These are phyloP conservation scores for Chaetomium sp. DNA, from an alignment of 2,329 filamentous ascomycete species.

Conservation along the genomic window DNA sequence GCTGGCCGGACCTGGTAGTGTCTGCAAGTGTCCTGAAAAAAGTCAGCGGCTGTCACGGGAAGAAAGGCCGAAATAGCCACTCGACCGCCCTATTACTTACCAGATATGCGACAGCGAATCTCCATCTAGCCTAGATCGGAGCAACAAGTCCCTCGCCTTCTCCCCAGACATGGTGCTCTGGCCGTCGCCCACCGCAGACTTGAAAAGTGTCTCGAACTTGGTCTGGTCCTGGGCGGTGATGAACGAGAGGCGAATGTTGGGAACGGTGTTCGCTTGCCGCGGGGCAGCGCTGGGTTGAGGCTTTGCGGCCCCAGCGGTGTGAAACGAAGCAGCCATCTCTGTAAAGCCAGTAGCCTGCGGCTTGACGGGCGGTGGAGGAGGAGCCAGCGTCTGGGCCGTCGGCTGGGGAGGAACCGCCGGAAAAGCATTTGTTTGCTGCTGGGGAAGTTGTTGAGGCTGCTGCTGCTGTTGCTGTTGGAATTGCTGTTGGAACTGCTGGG, in stretches of 20 bases:
- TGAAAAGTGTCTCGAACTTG: conserved; percentile 97
- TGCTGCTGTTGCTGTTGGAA: conserved; percentile 48
- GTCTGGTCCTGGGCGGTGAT: conserved; percentile 91
- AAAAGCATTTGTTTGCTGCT: conserved; percentile 48
- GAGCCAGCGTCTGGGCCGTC: conserved; percentile 33
- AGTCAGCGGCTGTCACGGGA: conserved; percentile 11
- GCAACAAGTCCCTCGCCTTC: conserved; percentile 80
- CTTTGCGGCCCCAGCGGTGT: conserved; percentile 41
- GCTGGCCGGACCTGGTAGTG: conserved; percentile 90
- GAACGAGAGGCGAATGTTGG: conserved; percentile 89
- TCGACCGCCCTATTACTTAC: conserved; percentile 39
- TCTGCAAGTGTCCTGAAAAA: conserved; percentile 73
- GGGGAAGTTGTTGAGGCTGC: conserved; percentile 38
- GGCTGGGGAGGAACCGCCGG: conserved; percentile 47
- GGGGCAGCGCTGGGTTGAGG: conserved; percentile 40
- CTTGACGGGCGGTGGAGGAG: conserved; percentile 55
- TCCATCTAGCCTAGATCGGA: conserved; percentile 83
- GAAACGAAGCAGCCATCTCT: conserved; percentile 62
- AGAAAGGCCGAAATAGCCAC: not conserved
- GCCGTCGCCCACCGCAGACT: conserved; percentile 79
- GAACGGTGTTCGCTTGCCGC: conserved; percentile 67
- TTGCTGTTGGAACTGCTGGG: conserved; percentile 54
- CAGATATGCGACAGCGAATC: conserved; percentile 89
- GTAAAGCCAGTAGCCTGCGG: conserved; percentile 60
- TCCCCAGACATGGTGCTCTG: conserved; percentile 86